A percentile compares a stretch with the other conserved stretches of the same genome.
Conservation (phyloP, 352 stramenopile species). For the Pythium insidiosum region DNA sequence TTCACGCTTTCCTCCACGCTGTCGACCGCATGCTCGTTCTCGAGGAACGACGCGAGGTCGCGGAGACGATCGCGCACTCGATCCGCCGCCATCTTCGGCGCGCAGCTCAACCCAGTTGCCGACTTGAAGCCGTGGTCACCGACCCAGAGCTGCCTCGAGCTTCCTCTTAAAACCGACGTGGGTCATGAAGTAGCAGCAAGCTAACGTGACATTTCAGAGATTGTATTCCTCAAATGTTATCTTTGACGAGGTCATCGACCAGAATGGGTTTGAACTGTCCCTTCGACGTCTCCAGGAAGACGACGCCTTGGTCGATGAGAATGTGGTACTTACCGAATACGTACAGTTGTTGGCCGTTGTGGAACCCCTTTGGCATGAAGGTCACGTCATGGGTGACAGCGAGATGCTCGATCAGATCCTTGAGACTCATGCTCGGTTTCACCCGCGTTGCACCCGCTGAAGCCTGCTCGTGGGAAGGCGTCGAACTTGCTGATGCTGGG, state of each 20-base stretch:
- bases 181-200: no score
- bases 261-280: constrained; percentile 64
- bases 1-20: constrained; percentile 54
- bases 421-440: constrained; percentile 44
- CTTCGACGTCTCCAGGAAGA: constrained; percentile 63
- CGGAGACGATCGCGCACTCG: constrained; percentile 43
- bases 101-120: neutral
- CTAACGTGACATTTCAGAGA: no score
- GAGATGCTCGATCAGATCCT: constrained; percentile 79
- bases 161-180: no score
- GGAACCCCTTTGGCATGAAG: constrained; percentile 71
- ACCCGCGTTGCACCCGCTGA: neutral
- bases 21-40: constrained; percentile 47
- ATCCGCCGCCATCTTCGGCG: no score
- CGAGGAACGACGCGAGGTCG: constrained; percentile 54
- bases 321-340: constrained; percentile 74
- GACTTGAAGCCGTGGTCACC: constrained; percentile 2
- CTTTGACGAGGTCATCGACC: constrained; percentile 55
- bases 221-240: no score
- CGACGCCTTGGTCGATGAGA: constrained; percentile 78
- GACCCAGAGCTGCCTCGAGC: neutral
- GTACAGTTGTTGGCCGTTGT: constrained; percentile 80
- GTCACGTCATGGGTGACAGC: constrained; percentile 70
- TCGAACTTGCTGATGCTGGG: no score
- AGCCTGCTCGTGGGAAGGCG: constrained; percentile 3